phyloP scores from a whole-genome alignment of 148 eudicot species.

The Dysphania ambrosioides region DNA sequence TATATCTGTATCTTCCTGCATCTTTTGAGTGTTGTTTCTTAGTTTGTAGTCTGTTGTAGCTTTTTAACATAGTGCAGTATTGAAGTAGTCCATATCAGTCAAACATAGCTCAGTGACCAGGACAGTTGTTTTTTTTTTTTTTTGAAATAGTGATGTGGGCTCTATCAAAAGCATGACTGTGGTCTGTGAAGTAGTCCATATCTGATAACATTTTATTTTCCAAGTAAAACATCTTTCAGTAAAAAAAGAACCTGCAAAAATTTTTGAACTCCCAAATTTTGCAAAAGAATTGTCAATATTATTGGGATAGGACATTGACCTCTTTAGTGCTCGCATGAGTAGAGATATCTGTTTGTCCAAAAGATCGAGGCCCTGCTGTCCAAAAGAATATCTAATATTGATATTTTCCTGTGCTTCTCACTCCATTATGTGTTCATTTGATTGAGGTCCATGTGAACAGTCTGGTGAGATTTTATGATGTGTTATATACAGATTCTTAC shows the following conservation, averaged over 20 bases:
- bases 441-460: neutral
- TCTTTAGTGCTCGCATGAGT: too few relatives aligned
- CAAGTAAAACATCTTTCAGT: too few relatives aligned
- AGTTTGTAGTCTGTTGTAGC: neutral
- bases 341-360: too few relatives aligned
- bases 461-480: conserved; percentile 5
- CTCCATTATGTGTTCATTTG: neutral
- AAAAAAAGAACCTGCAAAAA: too few relatives aligned
- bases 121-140: neutral
- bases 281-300: neutral
- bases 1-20: neutral
- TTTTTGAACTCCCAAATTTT: neutral
- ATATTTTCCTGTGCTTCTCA: neutral
- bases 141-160: neutral
- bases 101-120: neutral
- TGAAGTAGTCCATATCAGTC: neutral
- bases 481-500: conserved; percentile 68
- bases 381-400: neutral
- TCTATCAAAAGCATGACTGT: neutral
- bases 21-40: neutral
- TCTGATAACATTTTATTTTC: neutral
- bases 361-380: too few relatives aligned
- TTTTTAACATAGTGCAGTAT: neutral
- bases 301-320: neutral
- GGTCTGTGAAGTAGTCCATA: neutral